Evolutionary conservation across 73 alveolate species (phyloP), one percentile per base, ranked within the genome.

Genomic region (Paramecium pentaurelia): DNA sequence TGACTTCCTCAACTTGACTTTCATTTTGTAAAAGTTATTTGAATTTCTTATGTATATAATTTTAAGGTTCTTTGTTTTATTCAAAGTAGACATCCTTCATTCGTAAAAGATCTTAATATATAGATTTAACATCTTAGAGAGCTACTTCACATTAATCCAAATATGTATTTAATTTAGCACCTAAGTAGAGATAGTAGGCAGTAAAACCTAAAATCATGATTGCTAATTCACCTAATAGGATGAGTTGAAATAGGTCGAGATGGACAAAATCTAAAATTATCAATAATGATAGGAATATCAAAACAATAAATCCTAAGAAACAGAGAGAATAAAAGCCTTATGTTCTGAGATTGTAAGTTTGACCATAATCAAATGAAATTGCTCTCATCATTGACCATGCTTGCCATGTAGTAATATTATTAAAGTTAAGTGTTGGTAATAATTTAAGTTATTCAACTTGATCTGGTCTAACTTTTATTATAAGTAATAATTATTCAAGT

Each of bases 371-470:
- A 44, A 80, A 80, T 40, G 77, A 80, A 10, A 80, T 80, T 45
- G 91, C 71, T 47, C 91, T 80, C 44, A 80, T 42, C 91, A 80
- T 80, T 8, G 91, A 80, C 91, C 91, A 80, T 1, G 91, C 91
- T 80, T 80, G 18, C 51, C 47, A 49, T 10, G 71, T 80, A n/a
- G 47, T 28, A 8, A 47, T 18, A 45, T 80, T 80, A 49, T 80
- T 80, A 16, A 80, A 80, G 30, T 80, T 80, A 18, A 80, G 6
- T 0, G 91, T 80, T 22, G 91, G 91, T 27, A 80, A 7, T 45
- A 49, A 80, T 80, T 80, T 80, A 6, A 44, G 28, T 3, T 40
- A 44, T 40, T 28, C 73, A 11, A 44, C 9, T 9, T 49, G 16
- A 44, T 49, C 77, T 28, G n/a, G 45, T 45, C 47, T 47, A 6